Percentiles rank a stretch among this genome's conserved stretches.
These are phyloP conservation scores for Tetrahymena elliotti DNA, from an alignment of 73 alveolate species.

Conservation along the genomic window DNA sequence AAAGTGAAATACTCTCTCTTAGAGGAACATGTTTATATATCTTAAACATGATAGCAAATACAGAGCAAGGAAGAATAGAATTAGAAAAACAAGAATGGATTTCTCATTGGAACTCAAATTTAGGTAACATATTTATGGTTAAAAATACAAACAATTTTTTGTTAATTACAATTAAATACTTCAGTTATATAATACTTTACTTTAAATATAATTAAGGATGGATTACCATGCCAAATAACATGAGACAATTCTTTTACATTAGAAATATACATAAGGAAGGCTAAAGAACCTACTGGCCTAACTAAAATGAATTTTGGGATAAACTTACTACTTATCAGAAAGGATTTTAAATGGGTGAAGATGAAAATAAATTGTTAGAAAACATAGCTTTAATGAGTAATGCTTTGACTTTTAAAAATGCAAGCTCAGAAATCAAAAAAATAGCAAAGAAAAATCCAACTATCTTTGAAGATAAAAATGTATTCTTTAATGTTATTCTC, in stretches of 20 bases:
- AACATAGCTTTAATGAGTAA: not conserved
- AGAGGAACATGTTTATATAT: not conserved
- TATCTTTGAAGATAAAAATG: not conserved
- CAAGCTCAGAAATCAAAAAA: not conserved
- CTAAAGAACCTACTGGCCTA: not conserved
- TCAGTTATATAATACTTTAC: no score
- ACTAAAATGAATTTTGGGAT: not conserved
- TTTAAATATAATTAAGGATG: not conserved
- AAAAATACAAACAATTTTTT: not conserved
- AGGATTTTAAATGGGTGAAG: not conserved
- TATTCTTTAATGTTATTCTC: not conserved
- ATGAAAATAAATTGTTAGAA: not conserved
- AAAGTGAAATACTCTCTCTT: not conserved
- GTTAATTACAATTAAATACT: no score
- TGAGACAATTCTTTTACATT: not conserved
- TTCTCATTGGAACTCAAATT: not conserved
- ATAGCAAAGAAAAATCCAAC: not conserved
- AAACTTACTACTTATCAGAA: not conserved
- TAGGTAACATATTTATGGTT: not conserved
- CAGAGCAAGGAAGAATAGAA: not conserved
- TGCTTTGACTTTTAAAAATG: not conserved
- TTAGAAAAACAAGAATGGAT: not conserved
- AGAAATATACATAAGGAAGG: not conserved
- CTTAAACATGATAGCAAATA: not conserved
- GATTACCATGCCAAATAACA: not conserved